Base-by-base conservation (phyloP, 768 basidiomycete species). In the Pleurotus giganteus region DNA sequence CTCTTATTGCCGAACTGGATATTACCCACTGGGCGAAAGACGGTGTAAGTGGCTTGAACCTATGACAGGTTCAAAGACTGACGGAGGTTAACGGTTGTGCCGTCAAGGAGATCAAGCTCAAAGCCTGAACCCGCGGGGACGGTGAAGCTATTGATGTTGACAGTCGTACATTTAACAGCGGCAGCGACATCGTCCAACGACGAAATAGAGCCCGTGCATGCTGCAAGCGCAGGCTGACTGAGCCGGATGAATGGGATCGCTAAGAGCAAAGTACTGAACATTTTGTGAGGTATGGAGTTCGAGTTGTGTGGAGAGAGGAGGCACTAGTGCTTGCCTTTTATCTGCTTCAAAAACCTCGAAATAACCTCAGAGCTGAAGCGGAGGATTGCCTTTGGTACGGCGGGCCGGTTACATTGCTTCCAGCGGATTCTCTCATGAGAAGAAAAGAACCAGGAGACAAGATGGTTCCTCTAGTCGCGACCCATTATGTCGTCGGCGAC, bases 1-100 rank as follows among this genome's bases (percentile, higher is more conserved):
- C 61, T 76, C 52, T 62, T 7, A 45, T 77, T 78, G 5, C 77
- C 83, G 62, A 88, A 87, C 21, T 65, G 59, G 42, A 88, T 73
- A 28, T 86, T 77, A 15, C 86, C 86, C 57, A 73, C 82, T 85
- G 6, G 13, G 39, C 1, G 39, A 7, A 41, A 19, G 5, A 17
- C 19, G 13, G 19, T 6, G 31, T 41, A 9, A 41, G 6, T 5
- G 9, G 39, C 7, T 12, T n/a, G 17, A 12, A 19, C 5, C 9
- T 15, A 36, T 44, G 32, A n/a, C 26, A 46, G 39, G 39, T n/a
- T 9, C 6, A 13, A 19, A 26, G 17, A 68, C 80, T 62, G 59
- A 84, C 84, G 66, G 67, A 87, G 66, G 46, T 79, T 85, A 56
- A 88, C 85, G 3, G 74, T 83, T 1, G 83, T 78, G 4, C 80